Evolutionary conservation across 1,284 basidiomycete species (phyloP).

Genomic region (Pterulicium gracile): DNA sequence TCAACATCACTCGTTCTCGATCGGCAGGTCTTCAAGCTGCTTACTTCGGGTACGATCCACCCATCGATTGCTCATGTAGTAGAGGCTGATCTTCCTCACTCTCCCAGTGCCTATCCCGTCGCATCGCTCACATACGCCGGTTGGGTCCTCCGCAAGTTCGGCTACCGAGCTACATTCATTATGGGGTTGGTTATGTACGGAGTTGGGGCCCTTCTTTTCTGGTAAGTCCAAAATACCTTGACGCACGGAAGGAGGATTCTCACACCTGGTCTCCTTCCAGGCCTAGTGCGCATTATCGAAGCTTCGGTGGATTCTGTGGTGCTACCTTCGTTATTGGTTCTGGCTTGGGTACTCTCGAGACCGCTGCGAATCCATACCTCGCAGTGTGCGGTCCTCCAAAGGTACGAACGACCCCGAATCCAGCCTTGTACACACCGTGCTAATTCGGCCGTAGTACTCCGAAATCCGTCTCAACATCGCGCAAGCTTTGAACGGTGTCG

Average conservation of each 20-base stretch:
- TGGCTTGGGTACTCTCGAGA: slow-evolving; percentile 23
- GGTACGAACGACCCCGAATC: not conserved
- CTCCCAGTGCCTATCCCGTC: slow-evolving; percentile 10
- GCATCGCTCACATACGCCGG: slow-evolving; percentile 23
- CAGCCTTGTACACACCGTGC: slow-evolving; percentile 13
- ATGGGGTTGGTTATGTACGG: slow-evolving; percentile 21
- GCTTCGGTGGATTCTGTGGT: slow-evolving; percentile 26
- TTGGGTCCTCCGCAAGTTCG: slow-evolving; percentile 21
- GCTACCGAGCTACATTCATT: slow-evolving; percentile 23
- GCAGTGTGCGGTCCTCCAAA: slow-evolving; percentile 15
- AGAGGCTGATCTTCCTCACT: not conserved
- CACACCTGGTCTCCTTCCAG: no score
- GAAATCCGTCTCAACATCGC: slow-evolving; percentile 25
- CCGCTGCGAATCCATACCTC: slow-evolving; percentile 26
- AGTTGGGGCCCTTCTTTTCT: slow-evolving; percentile 24
- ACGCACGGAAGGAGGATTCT: no score
- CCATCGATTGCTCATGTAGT: not conserved
- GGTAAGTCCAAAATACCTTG: no score
- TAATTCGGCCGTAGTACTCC: slow-evolving; percentile 22
- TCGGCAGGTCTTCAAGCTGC: slow-evolving; percentile 1
- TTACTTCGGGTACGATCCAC: slow-evolving; percentile 1
- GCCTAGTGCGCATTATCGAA: slow-evolving; percentile 21
- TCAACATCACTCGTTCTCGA: not conserved
- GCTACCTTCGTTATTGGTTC: slow-evolving; percentile 25
- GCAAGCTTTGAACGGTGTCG: slow-evolving; percentile 22